Evolutionary conservation across 73 alveolate species (phyloP), one percentile per base, ranked within the genome.

Genomic region (Stentor coeruleus): DNA sequence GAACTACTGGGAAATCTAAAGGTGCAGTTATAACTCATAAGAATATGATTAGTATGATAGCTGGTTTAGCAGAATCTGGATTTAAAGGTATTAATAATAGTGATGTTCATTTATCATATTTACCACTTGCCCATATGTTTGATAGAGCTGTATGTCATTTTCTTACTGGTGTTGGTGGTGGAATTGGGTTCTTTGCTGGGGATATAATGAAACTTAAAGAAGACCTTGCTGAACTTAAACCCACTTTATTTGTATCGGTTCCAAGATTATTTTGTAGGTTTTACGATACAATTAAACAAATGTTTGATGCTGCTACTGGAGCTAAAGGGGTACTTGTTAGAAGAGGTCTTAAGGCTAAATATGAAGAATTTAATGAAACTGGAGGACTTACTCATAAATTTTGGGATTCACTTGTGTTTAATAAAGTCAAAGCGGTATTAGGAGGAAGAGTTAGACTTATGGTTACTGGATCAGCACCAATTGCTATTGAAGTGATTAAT

Each of bases 241-340:
- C 98, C 38, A 91, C 98, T 30, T 79, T 87, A 58, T 88, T 93
- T 85, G 74, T 85, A 3, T 73, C 96, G 55, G 98, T 93, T n/a
- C 98, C 98, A 59, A 91, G 96, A 79, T 86, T 93, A n/a, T 86
- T 87, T 84, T 88, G 84, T 81, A 90, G 93, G 85, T 49, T 93
- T 76, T 81, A 84, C 74, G 96, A 87, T 35, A 91, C 86, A 42
- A 84, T 93, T 37, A 58, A 79, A 84, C 74, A 77, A 74, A 85
- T 74, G 66, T 36, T 93, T 38, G 83, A 83, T 20, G 82, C 79
- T 28, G 76, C 72, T 39, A 81, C 92, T 59, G 88, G 86, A 75
- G 3, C 86, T n/a, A 79, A 84, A 57, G 55, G 84, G 55, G 39
- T 73, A 77, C 36, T 77, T 0, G 76, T 31, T 59, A 80, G 73